A percentile compares a stretch with the other conserved stretches of the same genome.
phyloP scores from a whole-genome alignment of 2,329 filamentous ascomycete genomes.

The Venturia effusa region DNA sequence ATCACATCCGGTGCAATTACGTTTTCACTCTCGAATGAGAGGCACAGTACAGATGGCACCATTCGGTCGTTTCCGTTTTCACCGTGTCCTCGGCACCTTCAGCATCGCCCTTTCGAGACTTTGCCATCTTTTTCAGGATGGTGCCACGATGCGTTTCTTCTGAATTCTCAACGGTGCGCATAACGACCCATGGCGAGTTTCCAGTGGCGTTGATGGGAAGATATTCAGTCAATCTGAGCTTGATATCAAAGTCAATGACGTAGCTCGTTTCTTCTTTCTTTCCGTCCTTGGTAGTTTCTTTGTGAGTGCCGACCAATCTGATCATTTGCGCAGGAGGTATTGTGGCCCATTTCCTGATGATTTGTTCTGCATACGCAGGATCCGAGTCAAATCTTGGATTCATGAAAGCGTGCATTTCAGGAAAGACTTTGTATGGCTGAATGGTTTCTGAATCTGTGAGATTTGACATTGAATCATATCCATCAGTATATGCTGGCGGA shows the following conservation, averaged over 20 bases:
- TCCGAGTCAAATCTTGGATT: constrained; percentile 23
- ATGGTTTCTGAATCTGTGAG: constrained; percentile 2
- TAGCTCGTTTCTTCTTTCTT: constrained; percentile 26
- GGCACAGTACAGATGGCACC: constrained; percentile 59
- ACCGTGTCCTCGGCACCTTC: constrained; percentile 28
- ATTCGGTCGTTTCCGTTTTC: constrained; percentile 40
- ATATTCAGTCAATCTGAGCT: constrained; percentile 23
- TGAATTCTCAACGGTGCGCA: constrained; percentile 41
- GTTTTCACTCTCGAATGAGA: constrained; percentile 46
- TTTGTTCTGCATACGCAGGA: constrained; percentile 21
- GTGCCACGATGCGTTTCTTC: constrained; percentile 57
- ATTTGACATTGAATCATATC: not conserved
- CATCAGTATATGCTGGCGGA: constrained; percentile 25
- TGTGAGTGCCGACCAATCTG: constrained; percentile 27
- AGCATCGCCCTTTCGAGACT: constrained; percentile 26
- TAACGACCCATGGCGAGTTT: constrained; percentile 18
- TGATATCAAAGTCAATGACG: constrained; percentile 27
- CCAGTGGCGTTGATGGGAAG: constrained; percentile 17
- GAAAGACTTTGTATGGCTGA: not conserved
- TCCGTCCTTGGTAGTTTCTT: constrained; percentile 22
- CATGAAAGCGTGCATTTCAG: constrained; percentile 17
- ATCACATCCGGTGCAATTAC: constrained; percentile 1
- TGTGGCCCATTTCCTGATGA: constrained; percentile 19
- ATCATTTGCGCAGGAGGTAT: constrained; percentile 24
- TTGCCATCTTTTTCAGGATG: constrained; percentile 33